Percentiles rank a stretch among this genome's conserved stretches.
phyloP scores from a whole-genome alignment of 2,329 filamentous ascomycete species.

The Exophiala sp. region DNA sequence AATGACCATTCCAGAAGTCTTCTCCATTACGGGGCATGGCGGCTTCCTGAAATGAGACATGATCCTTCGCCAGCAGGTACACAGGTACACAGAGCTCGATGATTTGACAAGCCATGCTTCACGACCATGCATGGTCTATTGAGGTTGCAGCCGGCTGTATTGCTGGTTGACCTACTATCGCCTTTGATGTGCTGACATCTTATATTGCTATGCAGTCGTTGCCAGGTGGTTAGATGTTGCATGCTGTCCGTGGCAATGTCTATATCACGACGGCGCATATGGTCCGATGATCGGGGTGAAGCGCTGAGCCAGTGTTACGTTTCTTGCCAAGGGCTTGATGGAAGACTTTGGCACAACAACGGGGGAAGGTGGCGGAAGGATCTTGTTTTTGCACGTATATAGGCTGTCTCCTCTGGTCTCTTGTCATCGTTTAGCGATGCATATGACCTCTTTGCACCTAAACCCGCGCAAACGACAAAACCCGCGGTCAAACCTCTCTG shows the following conservation, averaged over 20 bases:
- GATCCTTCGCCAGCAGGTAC: too few relatives aligned
- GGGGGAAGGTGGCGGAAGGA: neutral
- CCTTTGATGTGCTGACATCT: neutral
- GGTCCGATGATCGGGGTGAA: conserved; percentile 1
- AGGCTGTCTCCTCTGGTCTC: conserved; percentile 12
- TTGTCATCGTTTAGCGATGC: conserved; percentile 6
- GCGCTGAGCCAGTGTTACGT: neutral
- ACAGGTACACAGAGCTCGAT: too few relatives aligned
- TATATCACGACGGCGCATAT: conserved; percentile 9
- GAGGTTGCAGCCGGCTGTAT: too few relatives aligned
- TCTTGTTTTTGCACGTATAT: conserved; percentile 9
- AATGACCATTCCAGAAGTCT: too few relatives aligned
- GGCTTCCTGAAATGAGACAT: too few relatives aligned
- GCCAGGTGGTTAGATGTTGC: conserved; percentile 15
- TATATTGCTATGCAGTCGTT: neutral
- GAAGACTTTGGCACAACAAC: neutral
- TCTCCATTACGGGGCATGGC: too few relatives aligned
- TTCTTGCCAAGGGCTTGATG: neutral
- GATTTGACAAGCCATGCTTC: too few relatives aligned
- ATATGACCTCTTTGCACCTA: conserved; percentile 6
- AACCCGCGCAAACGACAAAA: conserved; percentile 6
- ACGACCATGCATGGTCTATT: too few relatives aligned
- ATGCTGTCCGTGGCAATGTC: conserved; percentile 9
- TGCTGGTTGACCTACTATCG: too few relatives aligned
- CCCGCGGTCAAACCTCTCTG: conserved; percentile 1